Evolutionary conservation across 176 grass and related monocot species (phyloP), one percentile per base, ranked within the genome.

Genomic region (Oryza glaberrima): DNA sequence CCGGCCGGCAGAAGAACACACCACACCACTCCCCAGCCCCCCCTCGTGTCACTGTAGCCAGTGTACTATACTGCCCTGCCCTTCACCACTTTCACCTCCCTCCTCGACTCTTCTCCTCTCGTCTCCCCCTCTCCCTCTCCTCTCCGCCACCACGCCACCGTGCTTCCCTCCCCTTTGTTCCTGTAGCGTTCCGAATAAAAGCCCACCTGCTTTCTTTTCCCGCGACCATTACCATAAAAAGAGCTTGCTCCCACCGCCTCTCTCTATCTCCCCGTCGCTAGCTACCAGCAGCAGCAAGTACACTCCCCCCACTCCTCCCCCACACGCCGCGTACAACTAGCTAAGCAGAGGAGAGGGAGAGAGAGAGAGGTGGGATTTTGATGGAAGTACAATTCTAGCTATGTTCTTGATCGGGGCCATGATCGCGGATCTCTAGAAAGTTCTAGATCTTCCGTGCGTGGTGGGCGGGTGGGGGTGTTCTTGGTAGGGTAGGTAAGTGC

Each of bases 221-320:
- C 85, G 81, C 85, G 89, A 84, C 85, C 73, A 91, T 87, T 87
- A 80, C 89, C 85, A 91, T 87, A 91, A 81, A 87, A 84, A 85
- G 85, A 91, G 80, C 84, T 80, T 68, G 4, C 81, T 25, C 72
- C 10, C 28, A 17, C 44, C 16, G 19, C 61, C 49, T 10, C 75
- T 12, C 73, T 43, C 82, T 26, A 26, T 56, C 41, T 47, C 65
- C 17, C 66, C 67, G 67, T 79, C 52, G 49, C 72, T 75, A 35
- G 49, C 72, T 75, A 35, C 74, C 19, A 30, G 35, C 79, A 54
- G 40, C 25, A 56, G 30, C 79, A 7, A 32, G 25, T 75, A 60
- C 71, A n/a, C 7, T 14, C 67, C 71, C 12, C 56, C 66, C 49
- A 32, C 75, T 73, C 76, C 78, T 28, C 49, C 83, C 88, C 78